Conservation (phyloP, 306 rosid genomes). For the Lathyrus tuberosus region DNA sequence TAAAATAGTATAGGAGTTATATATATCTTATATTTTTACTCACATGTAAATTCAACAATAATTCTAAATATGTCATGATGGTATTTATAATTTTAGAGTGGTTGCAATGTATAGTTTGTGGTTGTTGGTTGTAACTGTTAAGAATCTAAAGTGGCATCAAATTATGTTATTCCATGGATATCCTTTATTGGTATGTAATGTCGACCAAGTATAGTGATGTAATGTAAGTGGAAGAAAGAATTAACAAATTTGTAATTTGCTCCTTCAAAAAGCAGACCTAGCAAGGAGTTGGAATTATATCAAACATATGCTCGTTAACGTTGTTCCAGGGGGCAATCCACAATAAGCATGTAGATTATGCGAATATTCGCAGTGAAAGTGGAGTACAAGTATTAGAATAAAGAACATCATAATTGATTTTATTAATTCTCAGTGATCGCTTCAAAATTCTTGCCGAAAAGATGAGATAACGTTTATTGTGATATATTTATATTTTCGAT, state of each 20-base stretch:
- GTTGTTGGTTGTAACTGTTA: background rate
- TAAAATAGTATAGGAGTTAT: too few species aligned
- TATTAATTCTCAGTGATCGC: too few species aligned
- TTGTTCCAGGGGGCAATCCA: background rate
- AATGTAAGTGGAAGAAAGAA: background rate
- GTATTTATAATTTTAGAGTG: background rate
- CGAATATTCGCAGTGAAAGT: background rate
- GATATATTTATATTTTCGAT: too few species aligned
- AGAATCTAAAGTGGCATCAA: background rate
- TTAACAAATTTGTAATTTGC: background rate
- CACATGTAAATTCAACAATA: background rate
- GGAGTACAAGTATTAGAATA: too few species aligned
- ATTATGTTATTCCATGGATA: constrained; percentile 9
- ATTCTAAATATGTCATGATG: background rate
- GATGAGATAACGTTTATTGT: too few species aligned
- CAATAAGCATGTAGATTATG: background rate
- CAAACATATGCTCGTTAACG: background rate
- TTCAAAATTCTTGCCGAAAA: too few species aligned
- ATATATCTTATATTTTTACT: too few species aligned
- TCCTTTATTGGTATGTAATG: background rate
- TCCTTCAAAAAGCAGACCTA: background rate
- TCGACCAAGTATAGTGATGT: background rate
- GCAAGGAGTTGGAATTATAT: background rate
- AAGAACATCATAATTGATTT: too few species aligned
- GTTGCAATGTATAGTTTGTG: background rate